phyloP scores from a whole-genome alignment of 345 rosid species.

The Luvunga scandens region DNA sequence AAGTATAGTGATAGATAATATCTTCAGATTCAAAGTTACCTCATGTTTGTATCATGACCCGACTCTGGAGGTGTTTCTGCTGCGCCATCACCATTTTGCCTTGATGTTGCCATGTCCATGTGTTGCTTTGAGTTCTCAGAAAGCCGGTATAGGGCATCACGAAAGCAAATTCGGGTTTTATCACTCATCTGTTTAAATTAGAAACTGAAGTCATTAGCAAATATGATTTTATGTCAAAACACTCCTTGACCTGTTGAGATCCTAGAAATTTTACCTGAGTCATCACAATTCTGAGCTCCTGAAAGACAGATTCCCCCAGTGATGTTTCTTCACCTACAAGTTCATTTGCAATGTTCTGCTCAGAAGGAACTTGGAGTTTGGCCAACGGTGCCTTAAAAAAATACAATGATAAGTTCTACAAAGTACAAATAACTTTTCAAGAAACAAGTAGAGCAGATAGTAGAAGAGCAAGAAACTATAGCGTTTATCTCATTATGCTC shows the following conservation, averaged over 20 bases:
- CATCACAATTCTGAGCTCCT: slow-evolving; percentile 66
- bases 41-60: slow-evolving; percentile 20
- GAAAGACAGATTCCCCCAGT: slow-evolving; percentile 57
- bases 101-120: neutral
- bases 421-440: neutral
- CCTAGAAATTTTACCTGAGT: slow-evolving; percentile 44
- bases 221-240: neutral
- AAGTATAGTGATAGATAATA: neutral
- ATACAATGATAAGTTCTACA: slow-evolving; percentile 6
- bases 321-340: slow-evolving; percentile 32
- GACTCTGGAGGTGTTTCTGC: slow-evolving; percentile 24
- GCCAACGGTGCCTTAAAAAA: slow-evolving; percentile 28
- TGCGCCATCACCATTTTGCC: slow-evolving; percentile 21
- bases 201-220: slow-evolving; percentile 8
- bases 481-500: neutral
- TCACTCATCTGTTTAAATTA: slow-evolving; percentile 48
- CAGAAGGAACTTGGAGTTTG: slow-evolving; percentile 19
- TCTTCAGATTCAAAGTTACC: slow-evolving; percentile 17
- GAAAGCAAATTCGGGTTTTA: slow-evolving; percentile 66
- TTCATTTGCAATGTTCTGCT: slow-evolving; percentile 30
- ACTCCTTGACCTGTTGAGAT: neutral
- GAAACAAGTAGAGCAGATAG: neutral
- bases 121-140: slow-evolving; percentile 56
- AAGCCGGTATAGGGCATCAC: slow-evolving; percentile 84
- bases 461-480: neutral